Percentiles rank a stretch among this genome's conserved stretches.
These are phyloP conservation scores for Cadophora sp. DNA, from an alignment of 2,329 filamentous ascomycete species.

Conservation along the genomic window DNA sequence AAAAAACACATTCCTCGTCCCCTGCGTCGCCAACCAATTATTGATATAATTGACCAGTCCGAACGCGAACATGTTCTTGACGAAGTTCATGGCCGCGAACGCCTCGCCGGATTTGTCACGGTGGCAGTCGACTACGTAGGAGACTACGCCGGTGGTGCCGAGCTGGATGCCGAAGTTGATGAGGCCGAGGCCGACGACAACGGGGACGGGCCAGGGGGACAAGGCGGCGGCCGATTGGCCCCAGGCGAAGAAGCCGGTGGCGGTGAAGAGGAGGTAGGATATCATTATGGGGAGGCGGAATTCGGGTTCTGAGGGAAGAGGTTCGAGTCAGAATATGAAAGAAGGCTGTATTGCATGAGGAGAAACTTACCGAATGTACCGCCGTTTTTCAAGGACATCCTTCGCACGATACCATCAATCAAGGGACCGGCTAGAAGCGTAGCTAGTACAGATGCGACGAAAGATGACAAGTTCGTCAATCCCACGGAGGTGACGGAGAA, in stretches of 20 bases:
- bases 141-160: conserved; percentile 47
- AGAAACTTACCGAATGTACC: conserved; percentile 30
- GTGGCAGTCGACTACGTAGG: conserved; percentile 51
- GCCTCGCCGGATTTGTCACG: conserved; percentile 49
- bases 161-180: conserved; percentile 48
- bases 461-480: conserved; percentile 56
- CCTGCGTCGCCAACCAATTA: conserved; percentile 39
- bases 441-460: conserved; percentile 53
- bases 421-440: conserved; percentile 55
- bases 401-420: conserved; percentile 45
- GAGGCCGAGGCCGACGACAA: conserved; percentile 45
- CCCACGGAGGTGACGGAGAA: conserved; percentile 53
- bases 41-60: conserved; percentile 36
- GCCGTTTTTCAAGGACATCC: conserved; percentile 40
- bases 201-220: conserved; percentile 44
- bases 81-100: conserved; percentile 50
- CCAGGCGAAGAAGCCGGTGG: conserved; percentile 49
- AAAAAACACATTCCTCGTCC: conserved; percentile 35
- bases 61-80: conserved; percentile 49
- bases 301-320: conserved; percentile 44
- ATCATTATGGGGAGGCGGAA: conserved; percentile 45
- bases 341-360: too few relatives aligned
- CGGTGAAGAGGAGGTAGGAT: conserved; percentile 40
- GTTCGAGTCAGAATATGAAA: neutral
- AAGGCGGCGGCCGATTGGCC: conserved; percentile 43